These are phyloP conservation scores for Eucalyptus regnans DNA, from an alignment of 345 rosid species.

Conservation along the genomic window DNA sequence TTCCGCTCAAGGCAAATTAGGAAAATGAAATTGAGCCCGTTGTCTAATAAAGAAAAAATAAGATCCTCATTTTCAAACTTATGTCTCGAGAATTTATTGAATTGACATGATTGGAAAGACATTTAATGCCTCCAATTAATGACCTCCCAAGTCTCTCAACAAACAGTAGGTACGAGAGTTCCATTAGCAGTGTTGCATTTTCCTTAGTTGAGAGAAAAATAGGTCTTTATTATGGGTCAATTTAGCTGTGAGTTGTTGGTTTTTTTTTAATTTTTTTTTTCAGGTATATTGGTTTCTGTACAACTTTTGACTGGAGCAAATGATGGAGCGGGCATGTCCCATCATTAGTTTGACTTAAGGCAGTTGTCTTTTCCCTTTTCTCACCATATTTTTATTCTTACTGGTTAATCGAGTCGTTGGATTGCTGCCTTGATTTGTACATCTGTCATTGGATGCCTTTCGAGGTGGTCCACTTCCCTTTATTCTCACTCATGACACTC, in stretches of 20 bases:
- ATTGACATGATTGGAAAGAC: fast-evolving
- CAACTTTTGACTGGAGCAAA: not conserved
- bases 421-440: not conserved
- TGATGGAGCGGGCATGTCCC: not conserved
- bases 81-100: not conserved
- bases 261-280: not conserved
- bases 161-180: not conserved
- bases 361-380: not conserved
- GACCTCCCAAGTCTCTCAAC: not conserved
- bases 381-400: not conserved
- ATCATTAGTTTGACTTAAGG: not conserved
- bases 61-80: not conserved
- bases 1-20: fast-evolving
- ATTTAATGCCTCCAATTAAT: fast-evolving
- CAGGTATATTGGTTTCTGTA: not conserved
- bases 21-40: fast-evolving
- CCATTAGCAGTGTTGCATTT: not conserved
- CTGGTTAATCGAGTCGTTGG: not conserved
- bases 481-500: not conserved
- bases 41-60: not conserved
- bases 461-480: not conserved
- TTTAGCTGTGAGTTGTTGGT: not conserved
- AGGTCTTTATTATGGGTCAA: not conserved
- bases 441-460: not conserved
- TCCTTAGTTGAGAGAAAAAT: not conserved